Percentiles rank a stretch among this genome's conserved stretches.
These are phyloP conservation scores for Dictyophora rubrovolvata DNA, from an alignment of 768 basidiomycete genomes.

Conservation along the genomic window DNA sequence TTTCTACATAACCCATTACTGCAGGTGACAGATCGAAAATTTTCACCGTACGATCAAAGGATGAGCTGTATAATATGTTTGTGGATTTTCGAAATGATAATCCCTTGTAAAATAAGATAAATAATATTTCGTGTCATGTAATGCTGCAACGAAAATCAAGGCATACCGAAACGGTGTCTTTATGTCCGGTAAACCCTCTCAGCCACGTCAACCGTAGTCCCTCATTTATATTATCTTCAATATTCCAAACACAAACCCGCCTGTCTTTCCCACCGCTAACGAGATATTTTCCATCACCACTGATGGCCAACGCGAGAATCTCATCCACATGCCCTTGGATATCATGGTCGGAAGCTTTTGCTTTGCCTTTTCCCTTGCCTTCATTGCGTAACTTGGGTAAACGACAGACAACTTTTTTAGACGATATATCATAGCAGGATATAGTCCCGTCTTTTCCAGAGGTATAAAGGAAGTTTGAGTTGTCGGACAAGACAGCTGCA, in stretches of 20 bases:
- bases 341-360: slow-evolving; percentile 23
- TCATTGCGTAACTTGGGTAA: slow-evolving; percentile 49
- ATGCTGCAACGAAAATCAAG: slow-evolving; percentile 26
- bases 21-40: slow-evolving; percentile 64
- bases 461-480: slow-evolving; percentile 70
- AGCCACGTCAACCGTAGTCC: slow-evolving; percentile 41
- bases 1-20: slow-evolving; percentile 90
- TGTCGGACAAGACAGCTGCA: slow-evolving; percentile 65
- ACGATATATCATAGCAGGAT: slow-evolving; percentile 69
- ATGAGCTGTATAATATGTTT: slow-evolving; percentile 62
- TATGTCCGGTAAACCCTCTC: slow-evolving; percentile 70
- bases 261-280: slow-evolving; percentile 84
- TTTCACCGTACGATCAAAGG: slow-evolving; percentile 84
- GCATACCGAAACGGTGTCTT: slow-evolving; percentile 59
- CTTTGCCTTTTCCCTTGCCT: slow-evolving; percentile 41
- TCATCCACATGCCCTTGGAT: slow-evolving; percentile 78
- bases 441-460: slow-evolving; percentile 88
- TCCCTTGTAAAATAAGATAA: slow-evolving; percentile 35
- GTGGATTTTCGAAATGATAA: slow-evolving; percentile 72
- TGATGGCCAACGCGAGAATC: slow-evolving; percentile 74
- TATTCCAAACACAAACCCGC: slow-evolving; percentile 80
- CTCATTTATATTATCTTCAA: slow-evolving; percentile 29
- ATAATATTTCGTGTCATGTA: slow-evolving; percentile 13
- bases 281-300: slow-evolving; percentile 74
- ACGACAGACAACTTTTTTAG: slow-evolving; percentile 47